Evolutionary conservation across 73 alveolate genomes (phyloP), one percentile per base, ranked within the genome.

Genomic region (Tetrahymena borealis): DNA sequence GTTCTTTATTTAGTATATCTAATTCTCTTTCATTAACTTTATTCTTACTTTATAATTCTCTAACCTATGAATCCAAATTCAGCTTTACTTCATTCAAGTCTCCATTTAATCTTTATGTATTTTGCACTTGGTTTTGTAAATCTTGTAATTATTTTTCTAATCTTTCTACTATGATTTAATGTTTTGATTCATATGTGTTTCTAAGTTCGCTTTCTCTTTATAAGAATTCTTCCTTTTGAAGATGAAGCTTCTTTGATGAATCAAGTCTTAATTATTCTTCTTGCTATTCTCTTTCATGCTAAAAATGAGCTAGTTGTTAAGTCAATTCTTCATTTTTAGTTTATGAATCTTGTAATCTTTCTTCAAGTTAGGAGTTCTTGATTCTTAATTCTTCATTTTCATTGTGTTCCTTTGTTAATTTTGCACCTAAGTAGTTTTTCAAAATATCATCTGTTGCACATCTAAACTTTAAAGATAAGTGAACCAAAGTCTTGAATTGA

Each of bases 391-490:
- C 95, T 39, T 93, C 95, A 42, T 41, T 79, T 41, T 85, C 93
- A 40, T 38, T 39, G 38, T 39, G 40, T 20, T 85, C 93, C 31
- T 79, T 38, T 4, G 95, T 60, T 32, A 93, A 39, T 33, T 85
- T 79, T 31, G 36, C 32, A 38, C 91, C 90, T 93, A 93, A 85
- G 41, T 79, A 93, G 37, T 93, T 38, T 33, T 93, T 93, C 7
- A 93, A 78, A 9, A 90, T 90, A n/a, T 93, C 95, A 36, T 93
- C 95, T 24, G 92, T 93, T 8, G 95, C 95, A 85, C 91, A 38
- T 40, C 95, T 93, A n/a, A 93, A 90, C 79, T 43, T 93, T 33
- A 93, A 40, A n/a, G 95, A 40, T 79, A 93, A 42, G 79, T 93
- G 95, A 4, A 92, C 91, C 39, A 93, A 85, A 79, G 78, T 93